Evolutionary conservation across 2,329 filamentous ascomycete species (phyloP).

Genomic region (Paecilomyces niveus): DNA sequence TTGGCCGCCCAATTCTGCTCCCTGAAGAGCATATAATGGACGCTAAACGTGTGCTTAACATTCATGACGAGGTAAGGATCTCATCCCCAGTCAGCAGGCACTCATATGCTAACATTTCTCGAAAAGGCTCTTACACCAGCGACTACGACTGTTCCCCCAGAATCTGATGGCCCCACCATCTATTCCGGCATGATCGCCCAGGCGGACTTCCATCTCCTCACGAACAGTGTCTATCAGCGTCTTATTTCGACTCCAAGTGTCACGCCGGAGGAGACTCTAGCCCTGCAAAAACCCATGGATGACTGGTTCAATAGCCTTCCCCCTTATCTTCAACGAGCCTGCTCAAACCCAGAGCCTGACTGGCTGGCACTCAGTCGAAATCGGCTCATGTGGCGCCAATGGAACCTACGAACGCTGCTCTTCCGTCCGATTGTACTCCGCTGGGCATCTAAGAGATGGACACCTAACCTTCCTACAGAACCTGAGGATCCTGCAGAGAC

Average conservation of each 20-base stretch:
- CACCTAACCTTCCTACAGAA: slow-evolving; percentile 19
- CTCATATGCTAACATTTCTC: not conserved
- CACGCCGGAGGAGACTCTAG: slow-evolving; percentile 34
- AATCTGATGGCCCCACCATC: slow-evolving; percentile 33
- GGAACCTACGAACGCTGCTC: slow-evolving; percentile 38
- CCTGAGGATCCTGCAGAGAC: slow-evolving; percentile 30
- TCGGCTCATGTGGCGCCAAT: slow-evolving; percentile 36
- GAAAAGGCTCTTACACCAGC: slow-evolving; percentile 26
- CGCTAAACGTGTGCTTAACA: slow-evolving; percentile 37
- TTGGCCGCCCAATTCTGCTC: slow-evolving; percentile 41
- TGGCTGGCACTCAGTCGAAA: slow-evolving; percentile 32
- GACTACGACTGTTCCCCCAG: slow-evolving; percentile 29
- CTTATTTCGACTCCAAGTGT: slow-evolving; percentile 37
- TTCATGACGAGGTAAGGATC: slow-evolving; percentile 31
- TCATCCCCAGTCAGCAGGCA: not conserved
- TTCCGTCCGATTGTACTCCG: slow-evolving; percentile 37
- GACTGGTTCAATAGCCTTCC: slow-evolving; percentile 37
- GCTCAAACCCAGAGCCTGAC: slow-evolving; percentile 24
- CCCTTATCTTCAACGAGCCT: slow-evolving; percentile 30
- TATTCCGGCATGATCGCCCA: slow-evolving; percentile 39
- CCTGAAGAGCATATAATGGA: slow-evolving; percentile 40
- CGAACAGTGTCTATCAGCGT: slow-evolving; percentile 39
- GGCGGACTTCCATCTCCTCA: slow-evolving; percentile 35
- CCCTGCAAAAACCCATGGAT: slow-evolving; percentile 36
- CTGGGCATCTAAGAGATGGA: slow-evolving; percentile 31